Conservation (phyloP, 2,329 filamentous ascomycete genomes). For the Dothiorella sarmentorum region DNA sequence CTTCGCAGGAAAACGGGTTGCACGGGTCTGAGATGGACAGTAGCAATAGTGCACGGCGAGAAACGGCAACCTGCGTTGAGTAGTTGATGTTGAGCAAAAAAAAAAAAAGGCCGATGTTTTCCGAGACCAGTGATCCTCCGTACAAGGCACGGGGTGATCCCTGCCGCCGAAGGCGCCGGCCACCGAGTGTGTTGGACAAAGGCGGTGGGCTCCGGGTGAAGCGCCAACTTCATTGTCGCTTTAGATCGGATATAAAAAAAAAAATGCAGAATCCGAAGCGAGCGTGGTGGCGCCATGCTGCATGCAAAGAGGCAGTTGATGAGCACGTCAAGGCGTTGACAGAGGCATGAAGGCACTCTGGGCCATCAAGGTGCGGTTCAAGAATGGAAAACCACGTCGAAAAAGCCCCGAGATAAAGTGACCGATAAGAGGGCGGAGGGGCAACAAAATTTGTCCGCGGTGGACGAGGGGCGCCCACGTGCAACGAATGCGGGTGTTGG, state of each 20-base stretch:
- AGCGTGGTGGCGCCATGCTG: not conserved
- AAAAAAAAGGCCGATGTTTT: not conserved
- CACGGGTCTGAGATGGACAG: too few species aligned
- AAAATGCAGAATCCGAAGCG: not conserved
- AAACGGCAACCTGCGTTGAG: too few species aligned
- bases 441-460: not conserved
- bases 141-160: not conserved
- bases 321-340: slow-evolving; percentile 1
- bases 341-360: too few species aligned
- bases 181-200: not conserved
- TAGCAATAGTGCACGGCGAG: too few species aligned
- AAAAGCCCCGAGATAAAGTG: slow-evolving; percentile 10
- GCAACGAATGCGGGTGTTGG: slow-evolving; percentile 3
- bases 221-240: not conserved
- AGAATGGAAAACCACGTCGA: too few species aligned
- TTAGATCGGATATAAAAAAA: not conserved
- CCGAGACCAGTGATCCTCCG: not conserved
- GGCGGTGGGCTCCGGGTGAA: not conserved
- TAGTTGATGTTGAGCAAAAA: too few species aligned
- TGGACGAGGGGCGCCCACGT: not conserved
- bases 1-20: too few species aligned
- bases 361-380: too few species aligned
- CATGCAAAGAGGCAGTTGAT: not conserved
- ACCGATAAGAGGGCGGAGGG: not conserved
- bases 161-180: slow-evolving; percentile 1